These are phyloP conservation scores for Ophidiomyces ophidiicola DNA, from an alignment of 2,329 filamentous ascomycete species.

Conservation along the genomic window DNA sequence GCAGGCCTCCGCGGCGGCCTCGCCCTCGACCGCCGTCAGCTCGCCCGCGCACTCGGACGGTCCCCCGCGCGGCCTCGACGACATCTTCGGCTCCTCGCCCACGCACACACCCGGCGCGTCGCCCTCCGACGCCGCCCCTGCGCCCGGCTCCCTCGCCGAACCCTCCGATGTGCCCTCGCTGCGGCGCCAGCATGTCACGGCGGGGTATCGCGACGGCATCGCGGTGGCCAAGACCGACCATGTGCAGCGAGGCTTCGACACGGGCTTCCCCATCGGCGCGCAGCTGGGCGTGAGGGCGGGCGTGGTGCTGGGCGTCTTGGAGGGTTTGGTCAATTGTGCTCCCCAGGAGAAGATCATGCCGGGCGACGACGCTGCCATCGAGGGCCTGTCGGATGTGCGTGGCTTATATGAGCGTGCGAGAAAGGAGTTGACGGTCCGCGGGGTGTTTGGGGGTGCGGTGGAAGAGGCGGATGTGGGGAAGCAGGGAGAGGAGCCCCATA, in stretches of 20 bases:
- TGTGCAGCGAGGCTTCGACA: conserved; percentile 82
- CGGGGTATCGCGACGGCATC: conserved; percentile 84
- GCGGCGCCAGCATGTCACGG: conserved; percentile 63
- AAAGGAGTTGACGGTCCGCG: conserved; percentile 13
- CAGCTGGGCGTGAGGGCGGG: conserved; percentile 65
- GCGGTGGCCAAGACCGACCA: conserved; percentile 59
- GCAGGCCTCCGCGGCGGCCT: neutral
- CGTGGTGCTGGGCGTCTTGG: conserved; percentile 61
- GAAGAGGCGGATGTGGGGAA: conserved; percentile 2
- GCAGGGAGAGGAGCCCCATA: conserved; percentile 4
- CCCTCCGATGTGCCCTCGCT: conserved; percentile 63
- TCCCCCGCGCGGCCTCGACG: conserved; percentile 21
- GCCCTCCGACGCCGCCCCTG: neutral
- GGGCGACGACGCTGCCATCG: conserved; percentile 14
- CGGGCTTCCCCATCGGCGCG: conserved; percentile 75
- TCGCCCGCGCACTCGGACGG: neutral
- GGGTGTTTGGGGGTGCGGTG: conserved; percentile 13
- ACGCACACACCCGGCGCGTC: neutral
- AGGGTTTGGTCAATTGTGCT: conserved; percentile 46
- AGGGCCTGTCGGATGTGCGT: conserved; percentile 18
- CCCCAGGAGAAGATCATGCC: conserved; percentile 20
- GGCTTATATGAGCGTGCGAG: conserved; percentile 21
- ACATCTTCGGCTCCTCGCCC: conserved; percentile 34
- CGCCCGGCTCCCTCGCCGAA: conserved; percentile 22
- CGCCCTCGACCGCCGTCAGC: conserved; percentile 1